Percentiles rank a stretch among this genome's conserved stretches.
Evolutionary conservation across 441 rosid species (phyloP).

Genomic region (Adansonia madagascariensis): DNA sequence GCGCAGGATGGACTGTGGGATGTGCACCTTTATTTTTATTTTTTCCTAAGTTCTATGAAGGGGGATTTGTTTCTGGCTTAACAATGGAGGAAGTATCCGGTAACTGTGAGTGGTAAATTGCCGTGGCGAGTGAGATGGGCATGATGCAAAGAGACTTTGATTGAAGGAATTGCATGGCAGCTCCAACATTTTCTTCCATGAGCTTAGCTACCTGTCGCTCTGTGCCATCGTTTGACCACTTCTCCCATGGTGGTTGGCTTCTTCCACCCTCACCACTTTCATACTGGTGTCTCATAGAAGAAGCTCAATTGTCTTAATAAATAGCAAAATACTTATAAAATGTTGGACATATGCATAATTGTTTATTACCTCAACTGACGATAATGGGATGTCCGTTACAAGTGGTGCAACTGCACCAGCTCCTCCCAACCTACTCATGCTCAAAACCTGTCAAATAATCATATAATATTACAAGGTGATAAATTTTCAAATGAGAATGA

Average conservation of each 20-base stretch:
- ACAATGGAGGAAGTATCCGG: slow-evolving; percentile 69
- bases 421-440: slow-evolving; percentile 98
- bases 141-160: slow-evolving; percentile 97
- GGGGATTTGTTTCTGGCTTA: slow-evolving; percentile 76
- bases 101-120: slow-evolving; percentile 78
- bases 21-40: slow-evolving; percentile 30
- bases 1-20: slow-evolving; percentile 36
- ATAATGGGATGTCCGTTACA: slow-evolving; percentile 86
- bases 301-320: slow-evolving; percentile 18
- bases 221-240: slow-evolving; percentile 92
- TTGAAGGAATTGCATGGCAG: slow-evolving; percentile 97
- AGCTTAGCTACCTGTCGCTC: slow-evolving; percentile 92
- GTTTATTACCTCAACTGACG: slow-evolving; percentile 80
- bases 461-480: slow-evolving; percentile 7
- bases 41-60: slow-evolving; percentile 41
- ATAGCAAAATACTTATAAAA: neutral
- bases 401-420: slow-evolving; percentile 99
- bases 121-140: slow-evolving; percentile 93
- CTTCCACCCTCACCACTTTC: slow-evolving; percentile 81
- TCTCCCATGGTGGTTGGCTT: slow-evolving; percentile 90
- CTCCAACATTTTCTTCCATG: slow-evolving; percentile 96
- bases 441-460: slow-evolving; percentile 67
- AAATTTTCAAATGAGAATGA: neutral
- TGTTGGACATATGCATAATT: slow-evolving; percentile 1
- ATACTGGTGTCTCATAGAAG: slow-evolving; percentile 46